Evolutionary conservation across 768 basidiomycete genomes (phyloP).

Genomic region (Cantharellus cinnabarinus): DNA sequence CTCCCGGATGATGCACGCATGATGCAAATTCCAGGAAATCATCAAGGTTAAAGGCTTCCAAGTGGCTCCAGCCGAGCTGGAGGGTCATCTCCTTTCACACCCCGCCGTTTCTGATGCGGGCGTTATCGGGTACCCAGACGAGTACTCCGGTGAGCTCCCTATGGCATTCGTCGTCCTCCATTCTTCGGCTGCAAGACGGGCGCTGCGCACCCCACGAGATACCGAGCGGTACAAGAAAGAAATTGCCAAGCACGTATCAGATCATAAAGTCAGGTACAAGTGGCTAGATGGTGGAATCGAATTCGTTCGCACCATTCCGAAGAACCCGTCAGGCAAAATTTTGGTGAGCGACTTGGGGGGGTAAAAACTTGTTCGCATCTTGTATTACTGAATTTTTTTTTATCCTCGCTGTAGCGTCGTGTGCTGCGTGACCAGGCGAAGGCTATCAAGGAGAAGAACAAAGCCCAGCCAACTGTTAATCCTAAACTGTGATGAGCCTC

Average conservation of each 20-base stretch:
- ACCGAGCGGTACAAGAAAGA: constrained; percentile 21
- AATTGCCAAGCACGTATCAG: constrained; percentile 23
- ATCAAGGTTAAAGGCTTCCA: constrained; percentile 33
- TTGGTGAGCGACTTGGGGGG: neutral
- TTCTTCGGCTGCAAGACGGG: constrained; percentile 20
- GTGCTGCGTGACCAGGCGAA: constrained; percentile 7
- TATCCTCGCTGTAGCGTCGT: constrained; percentile 1
- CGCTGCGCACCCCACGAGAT: constrained; percentile 18
- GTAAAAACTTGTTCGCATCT: neutral
- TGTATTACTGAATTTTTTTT: neutral
- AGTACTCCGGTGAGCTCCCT: constrained; percentile 46
- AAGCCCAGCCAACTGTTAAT: no score
- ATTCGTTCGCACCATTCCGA: constrained; percentile 34
- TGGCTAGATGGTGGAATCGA: constrained; percentile 38
- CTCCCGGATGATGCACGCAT: neutral
- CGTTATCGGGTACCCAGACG: constrained; percentile 45
- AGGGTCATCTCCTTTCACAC: constrained; percentile 38
- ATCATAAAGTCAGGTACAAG: constrained; percentile 37
- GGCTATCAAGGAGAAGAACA: neutral
- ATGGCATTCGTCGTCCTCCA: constrained; percentile 44
- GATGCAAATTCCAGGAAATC: constrained; percentile 7
- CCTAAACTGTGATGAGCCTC: no score
- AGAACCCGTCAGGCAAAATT: constrained; percentile 27
- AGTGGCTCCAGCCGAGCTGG: constrained; percentile 37
- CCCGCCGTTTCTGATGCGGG: constrained; percentile 36